phyloP scores from a whole-genome alignment of 345 rosid species.

The Eucalyptus erythrocorys region DNA sequence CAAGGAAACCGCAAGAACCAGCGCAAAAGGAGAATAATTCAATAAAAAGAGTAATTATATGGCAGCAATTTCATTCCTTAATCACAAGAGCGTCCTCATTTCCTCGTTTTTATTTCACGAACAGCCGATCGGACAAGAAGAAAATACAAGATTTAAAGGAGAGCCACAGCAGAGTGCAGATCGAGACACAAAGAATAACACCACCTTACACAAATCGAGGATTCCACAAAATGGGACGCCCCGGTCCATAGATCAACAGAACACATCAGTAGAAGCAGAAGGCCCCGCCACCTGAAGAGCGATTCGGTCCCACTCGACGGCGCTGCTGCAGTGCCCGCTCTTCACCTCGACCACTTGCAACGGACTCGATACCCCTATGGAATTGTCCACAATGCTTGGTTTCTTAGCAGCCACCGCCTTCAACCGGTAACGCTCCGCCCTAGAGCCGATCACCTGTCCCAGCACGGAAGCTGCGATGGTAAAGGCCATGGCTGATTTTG shows the following conservation, averaged over 20 bases:
- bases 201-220: not conserved
- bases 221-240: not conserved
- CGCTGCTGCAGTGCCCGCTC: conserved; percentile 14
- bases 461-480: conserved; percentile 82
- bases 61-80: not conserved
- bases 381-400: conserved; percentile 2
- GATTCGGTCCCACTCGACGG: conserved; percentile 23
- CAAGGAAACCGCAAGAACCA: not conserved
- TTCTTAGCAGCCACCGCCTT: conserved; percentile 37
- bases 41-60: not conserved
- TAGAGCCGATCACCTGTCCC: conserved; percentile 94
- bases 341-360: not conserved
- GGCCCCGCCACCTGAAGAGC: conserved; percentile 20
- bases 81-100: not conserved
- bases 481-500: conserved; percentile 87
- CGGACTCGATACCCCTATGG: not conserved
- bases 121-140: not conserved
- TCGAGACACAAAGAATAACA: not conserved
- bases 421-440: conserved; percentile 82
- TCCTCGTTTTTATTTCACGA: not conserved
- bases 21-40: not conserved
- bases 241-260: conserved; percentile 9
- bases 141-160: not conserved
- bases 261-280: conserved; percentile 22
- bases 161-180: not conserved